Evolutionary conservation across 2,329 filamentous ascomycete species (phyloP).

Genomic region (Xylariaceae sp.): DNA sequence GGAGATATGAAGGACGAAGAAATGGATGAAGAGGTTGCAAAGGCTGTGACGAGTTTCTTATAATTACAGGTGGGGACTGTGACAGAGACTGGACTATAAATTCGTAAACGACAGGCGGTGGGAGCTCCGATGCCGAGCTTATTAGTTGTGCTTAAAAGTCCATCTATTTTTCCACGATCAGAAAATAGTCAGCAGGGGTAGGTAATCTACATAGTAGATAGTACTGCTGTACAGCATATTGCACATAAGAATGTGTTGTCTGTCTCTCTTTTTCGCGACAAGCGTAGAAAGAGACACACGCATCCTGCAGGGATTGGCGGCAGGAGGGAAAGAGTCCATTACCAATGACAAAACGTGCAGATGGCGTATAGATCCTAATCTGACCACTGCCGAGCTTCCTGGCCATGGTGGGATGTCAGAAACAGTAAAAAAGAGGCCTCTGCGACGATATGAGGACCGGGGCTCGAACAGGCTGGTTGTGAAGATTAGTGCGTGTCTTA

Average conservation of each 20-base stretch:
- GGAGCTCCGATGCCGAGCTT: slow-evolving; percentile 13
- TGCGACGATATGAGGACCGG: background rate
- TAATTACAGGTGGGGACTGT: slow-evolving; percentile 22
- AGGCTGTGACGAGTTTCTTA: slow-evolving; percentile 5
- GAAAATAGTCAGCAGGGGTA: slow-evolving; percentile 19
- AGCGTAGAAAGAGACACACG: too few species aligned
- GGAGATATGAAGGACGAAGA: slow-evolving; percentile 15
- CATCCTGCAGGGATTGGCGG: too few species aligned
- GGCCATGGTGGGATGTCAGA: slow-evolving; percentile 10
- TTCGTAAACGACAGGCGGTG: slow-evolving; percentile 15
- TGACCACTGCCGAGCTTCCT: background rate
- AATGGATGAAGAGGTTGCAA: slow-evolving; percentile 3
- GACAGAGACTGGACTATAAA: slow-evolving; percentile 15
- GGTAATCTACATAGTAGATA: background rate
- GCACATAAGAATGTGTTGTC: background rate
- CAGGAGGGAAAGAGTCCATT: slow-evolving; percentile 2
- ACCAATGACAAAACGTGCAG: slow-evolving; percentile 6
- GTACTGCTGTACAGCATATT: background rate
- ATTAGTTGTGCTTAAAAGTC: slow-evolving; percentile 10
- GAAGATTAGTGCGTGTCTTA: background rate
- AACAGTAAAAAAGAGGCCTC: slow-evolving; percentile 10
- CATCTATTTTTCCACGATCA: slow-evolving; percentile 18
- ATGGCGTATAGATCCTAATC: slow-evolving; percentile 9
- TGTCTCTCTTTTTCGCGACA: too few species aligned
- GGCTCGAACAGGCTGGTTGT: background rate